Evolutionary conservation across 2,329 filamentous ascomycete genomes (phyloP).

Genomic region (Dothistroma pini): DNA sequence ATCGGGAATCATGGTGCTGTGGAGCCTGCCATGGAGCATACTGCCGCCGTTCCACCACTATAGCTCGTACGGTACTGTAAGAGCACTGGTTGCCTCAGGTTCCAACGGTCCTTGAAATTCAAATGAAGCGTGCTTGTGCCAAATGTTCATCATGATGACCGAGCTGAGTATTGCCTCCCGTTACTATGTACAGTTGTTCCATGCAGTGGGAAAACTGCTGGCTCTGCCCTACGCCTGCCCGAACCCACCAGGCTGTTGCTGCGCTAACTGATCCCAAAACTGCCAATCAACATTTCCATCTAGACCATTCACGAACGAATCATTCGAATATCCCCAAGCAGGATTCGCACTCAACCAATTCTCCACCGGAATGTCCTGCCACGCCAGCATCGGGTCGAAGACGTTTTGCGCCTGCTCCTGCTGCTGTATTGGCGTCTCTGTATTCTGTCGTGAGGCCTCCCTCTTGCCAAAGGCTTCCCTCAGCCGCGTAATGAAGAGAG

Average conservation of each 20-base stretch:
- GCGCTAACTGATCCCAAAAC: conserved; percentile 20
- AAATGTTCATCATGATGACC: no score
- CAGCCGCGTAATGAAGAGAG: conserved; percentile 15
- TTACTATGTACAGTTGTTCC: no score
- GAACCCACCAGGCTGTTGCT: neutral
- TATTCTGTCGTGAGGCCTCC: conserved; percentile 16
- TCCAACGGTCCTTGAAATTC: neutral
- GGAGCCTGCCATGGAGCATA: neutral
- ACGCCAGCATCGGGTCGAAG: conserved; percentile 9
- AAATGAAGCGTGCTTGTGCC: no score
- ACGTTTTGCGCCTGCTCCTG: neutral
- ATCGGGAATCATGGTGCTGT: neutral
- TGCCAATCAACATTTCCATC: conserved; percentile 19
- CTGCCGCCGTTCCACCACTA: neutral
- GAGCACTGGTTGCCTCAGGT: neutral
- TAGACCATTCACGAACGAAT: conserved; percentile 7
- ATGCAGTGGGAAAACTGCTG: neutral
- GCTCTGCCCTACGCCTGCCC: neutral
- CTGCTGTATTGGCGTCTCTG: conserved; percentile 12
- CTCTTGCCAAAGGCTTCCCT: conserved; percentile 12
- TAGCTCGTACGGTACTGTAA: neutral
- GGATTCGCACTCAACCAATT: conserved; percentile 14
- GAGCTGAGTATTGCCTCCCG: no score
- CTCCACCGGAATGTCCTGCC: conserved; percentile 13
- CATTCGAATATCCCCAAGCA: conserved; percentile 14